Evolutionary conservation across 768 basidiomycete genomes (phyloP).

Genomic region (Suillus subalutaceus): DNA sequence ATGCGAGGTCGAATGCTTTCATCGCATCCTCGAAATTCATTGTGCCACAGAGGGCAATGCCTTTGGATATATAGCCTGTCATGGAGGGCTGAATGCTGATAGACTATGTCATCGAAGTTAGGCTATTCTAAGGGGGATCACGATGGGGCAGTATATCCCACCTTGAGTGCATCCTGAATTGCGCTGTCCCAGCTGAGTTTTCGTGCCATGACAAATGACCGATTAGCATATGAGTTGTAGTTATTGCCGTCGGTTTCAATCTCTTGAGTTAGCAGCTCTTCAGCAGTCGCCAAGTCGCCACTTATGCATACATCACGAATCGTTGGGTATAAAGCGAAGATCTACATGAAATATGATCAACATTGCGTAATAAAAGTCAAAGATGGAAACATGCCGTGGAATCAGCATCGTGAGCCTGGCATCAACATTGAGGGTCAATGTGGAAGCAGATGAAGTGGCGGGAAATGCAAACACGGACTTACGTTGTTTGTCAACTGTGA

Average conservation of each 20-base stretch:
- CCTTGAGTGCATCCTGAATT: neutral
- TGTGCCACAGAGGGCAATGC: neutral
- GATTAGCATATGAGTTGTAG: neutral
- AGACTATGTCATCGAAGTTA: neutral
- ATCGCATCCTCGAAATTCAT: neutral
- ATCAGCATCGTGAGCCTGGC: neutral
- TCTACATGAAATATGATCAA: neutral
- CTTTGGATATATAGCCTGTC: neutral
- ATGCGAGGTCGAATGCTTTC: neutral
- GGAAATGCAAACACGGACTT: neutral
- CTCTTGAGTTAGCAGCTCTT: neutral
- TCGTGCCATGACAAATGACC: neutral
- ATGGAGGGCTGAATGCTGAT: neutral
- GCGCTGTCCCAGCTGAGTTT: neutral
- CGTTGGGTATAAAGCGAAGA: neutral
- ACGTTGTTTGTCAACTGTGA: neutral
- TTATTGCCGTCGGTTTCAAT: neutral
- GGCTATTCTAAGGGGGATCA: neutral
- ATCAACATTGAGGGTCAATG: neutral
- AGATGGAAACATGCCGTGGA: neutral
- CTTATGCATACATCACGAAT: neutral
- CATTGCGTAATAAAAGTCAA: neutral
- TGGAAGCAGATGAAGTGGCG: neutral
- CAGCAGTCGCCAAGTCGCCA: neutral
- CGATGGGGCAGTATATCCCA: neutral